Conservation (phyloP, 768 basidiomycete species). For the Trametes cinnabarina region DNA sequence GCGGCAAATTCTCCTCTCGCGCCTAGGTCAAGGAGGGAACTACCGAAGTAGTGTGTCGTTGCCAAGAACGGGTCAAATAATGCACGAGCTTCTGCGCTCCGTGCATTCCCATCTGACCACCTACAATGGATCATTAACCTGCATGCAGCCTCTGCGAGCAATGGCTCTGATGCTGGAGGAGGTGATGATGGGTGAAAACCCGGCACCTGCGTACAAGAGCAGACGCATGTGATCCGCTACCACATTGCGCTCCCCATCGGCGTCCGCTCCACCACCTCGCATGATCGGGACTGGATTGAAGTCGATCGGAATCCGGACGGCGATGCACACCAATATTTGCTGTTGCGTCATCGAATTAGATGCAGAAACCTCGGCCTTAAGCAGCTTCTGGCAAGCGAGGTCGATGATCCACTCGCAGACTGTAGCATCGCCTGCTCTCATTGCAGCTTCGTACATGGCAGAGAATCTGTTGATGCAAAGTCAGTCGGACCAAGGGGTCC, state of each 20-base stretch:
- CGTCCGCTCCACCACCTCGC: not conserved
- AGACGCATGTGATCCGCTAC: slow-evolving; percentile 35
- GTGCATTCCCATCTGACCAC: not conserved
- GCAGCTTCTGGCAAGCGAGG: slow-evolving; percentile 12
- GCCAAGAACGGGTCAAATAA: not conserved
- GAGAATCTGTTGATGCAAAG: slow-evolving; percentile 11
- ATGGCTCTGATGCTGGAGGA: slow-evolving; percentile 28
- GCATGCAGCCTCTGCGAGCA: slow-evolving; percentile 31
- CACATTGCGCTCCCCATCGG: slow-evolving; percentile 24
- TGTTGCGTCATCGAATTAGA: not conserved
- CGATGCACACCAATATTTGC: slow-evolving; percentile 13
- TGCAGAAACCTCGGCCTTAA: not conserved
- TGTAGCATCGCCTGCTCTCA: not conserved
- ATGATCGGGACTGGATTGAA: slow-evolving; percentile 15
- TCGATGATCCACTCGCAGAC: slow-evolving; percentile 8
- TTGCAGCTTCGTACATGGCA: slow-evolving; percentile 14
- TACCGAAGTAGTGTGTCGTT: not conserved
- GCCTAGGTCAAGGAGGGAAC: slow-evolving; percentile 22
- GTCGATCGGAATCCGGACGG: slow-evolving; percentile 28
- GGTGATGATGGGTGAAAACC: slow-evolving; percentile 25
- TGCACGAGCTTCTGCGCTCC: slow-evolving; percentile 2
- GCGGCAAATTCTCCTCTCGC: slow-evolving; percentile 26
- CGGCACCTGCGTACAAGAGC: slow-evolving; percentile 18
- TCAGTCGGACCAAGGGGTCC: not conserved
- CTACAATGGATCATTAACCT: slow-evolving; percentile 6